Percentiles rank a stretch among this genome's conserved stretches.
Conservation (phyloP, 1,284 basidiomycete genomes). For the Cutaneotrichosporon cyanovorans region DNA sequence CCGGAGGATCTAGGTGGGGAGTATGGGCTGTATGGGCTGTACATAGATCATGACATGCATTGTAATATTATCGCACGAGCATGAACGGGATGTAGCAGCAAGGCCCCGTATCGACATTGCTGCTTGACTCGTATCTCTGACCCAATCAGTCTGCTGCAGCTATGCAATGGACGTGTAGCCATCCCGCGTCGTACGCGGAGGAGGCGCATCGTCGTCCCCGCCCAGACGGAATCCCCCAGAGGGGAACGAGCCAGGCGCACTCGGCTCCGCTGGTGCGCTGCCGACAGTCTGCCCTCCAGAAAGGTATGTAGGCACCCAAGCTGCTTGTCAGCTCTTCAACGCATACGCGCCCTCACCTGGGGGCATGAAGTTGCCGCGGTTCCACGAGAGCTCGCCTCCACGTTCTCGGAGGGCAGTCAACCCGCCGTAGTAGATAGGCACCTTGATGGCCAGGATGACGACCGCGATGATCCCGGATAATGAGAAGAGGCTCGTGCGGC, state of each 20-base stretch:
- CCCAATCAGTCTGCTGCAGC: too few relatives aligned
- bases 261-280: background rate
- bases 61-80: constrained; percentile 14
- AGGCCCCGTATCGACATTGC: too few relatives aligned
- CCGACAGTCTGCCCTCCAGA: constrained; percentile 1
- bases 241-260: constrained; percentile 20
- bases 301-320: constrained; percentile 4
- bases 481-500: background rate
- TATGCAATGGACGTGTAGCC: constrained; percentile 32
- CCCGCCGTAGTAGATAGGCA: constrained; percentile 31
- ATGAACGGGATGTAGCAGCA: background rate
- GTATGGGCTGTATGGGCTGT: background rate
- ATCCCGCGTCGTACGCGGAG: constrained; percentile 17
- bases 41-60: constrained; percentile 22
- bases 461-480: background rate
- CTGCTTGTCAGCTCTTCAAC: background rate
- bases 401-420: constrained; percentile 26
- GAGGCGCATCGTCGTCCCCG: constrained; percentile 22
- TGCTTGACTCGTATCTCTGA: too few relatives aligned
- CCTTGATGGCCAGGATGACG: constrained; percentile 21
- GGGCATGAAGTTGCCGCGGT: constrained; percentile 3
- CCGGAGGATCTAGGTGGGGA: constrained; percentile 29
- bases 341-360: constrained; percentile 1
- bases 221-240: constrained; percentile 28
- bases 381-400: constrained; percentile 28